Conservation (phyloP, 441 rosid species). For the Adansonia rubrostipa region DNA sequence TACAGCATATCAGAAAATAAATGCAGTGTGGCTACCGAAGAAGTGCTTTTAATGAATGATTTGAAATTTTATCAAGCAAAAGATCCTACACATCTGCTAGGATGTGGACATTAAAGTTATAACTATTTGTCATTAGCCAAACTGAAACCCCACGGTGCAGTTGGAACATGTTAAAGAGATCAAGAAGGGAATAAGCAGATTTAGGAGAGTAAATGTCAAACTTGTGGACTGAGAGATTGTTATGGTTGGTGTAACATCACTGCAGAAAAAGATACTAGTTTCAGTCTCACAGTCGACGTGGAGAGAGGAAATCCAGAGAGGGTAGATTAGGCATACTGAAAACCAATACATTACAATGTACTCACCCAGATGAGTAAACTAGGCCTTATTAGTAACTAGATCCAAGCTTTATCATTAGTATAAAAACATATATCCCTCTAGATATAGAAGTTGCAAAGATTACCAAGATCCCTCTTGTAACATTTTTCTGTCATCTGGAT, state of each 20-base stretch:
- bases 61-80: not conserved
- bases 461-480: not conserved
- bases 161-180: too few species aligned
- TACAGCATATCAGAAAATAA: not conserved
- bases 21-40: not conserved
- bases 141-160: not conserved
- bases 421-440: not conserved
- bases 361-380: not conserved
- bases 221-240: too few species aligned
- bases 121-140: conserved; percentile 16
- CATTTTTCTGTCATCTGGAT: not conserved
- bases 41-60: conserved; percentile 19
- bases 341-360: not conserved
- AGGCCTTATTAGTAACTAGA: not conserved
- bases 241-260: too few species aligned
- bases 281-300: conserved; percentile 32
- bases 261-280: conserved; percentile 21
- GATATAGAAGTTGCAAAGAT: not conserved
- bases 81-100: not conserved
- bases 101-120: conserved; percentile 5
- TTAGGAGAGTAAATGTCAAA: too few species aligned
- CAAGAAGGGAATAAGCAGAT: too few species aligned
- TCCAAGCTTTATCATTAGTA: not conserved
- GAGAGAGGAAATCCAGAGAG: conserved; percentile 16
- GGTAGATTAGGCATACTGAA: not conserved